Base-by-base conservation (phyloP, 2,329 filamentous ascomycete genomes). In the Kalaharituber pfeilii region DNA sequence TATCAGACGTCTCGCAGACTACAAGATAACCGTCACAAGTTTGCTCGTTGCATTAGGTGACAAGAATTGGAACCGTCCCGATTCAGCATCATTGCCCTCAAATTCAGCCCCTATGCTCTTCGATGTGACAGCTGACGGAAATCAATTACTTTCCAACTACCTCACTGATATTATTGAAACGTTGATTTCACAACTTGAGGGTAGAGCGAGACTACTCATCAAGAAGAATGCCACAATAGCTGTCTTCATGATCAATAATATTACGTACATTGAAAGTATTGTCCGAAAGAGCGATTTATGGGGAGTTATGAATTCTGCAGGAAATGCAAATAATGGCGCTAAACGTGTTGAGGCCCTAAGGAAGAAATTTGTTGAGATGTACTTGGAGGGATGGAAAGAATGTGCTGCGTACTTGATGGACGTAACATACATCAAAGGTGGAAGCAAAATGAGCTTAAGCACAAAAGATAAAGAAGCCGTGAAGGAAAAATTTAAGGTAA, bases 391-490 rank as follows among this genome's bases (percentile, higher is more conserved):
- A 22, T 96, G 88, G 81, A 86, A 84, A 61, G 89, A 95, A 64
- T 79, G 88, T 5, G 89, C 86, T 1, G 78, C 82, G 33, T 79
- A 86, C 64, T 77, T 96, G 5, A 81, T 94, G 57, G 91, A 96
- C 66, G 85, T 89, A 18, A 88, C 93, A 60, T 88, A 94, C 69
- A 96, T 89, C 0, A 91, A 81, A 36, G 30, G 9, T 9, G 30
- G 18, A 54, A 59, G 47, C 57, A n/a, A n/a, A n/a, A 91, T 56
- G 20, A 55, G 51, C 5, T 52, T 60, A 22, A 58, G 49, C 36
- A n/a, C n/a, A n/a, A 95, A 94, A 67, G 91, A 98, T 66, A 93
- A 89, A 68, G 91, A 98, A 66, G 82, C 81, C 55, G 94, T 96
- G 70, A 98, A 98, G 70, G 81, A 86, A 68, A 96, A 96, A 69